phyloP scores from a whole-genome alignment of 2,329 filamentous ascomycete genomes.

The Zymoseptoria ardabiliae region DNA sequence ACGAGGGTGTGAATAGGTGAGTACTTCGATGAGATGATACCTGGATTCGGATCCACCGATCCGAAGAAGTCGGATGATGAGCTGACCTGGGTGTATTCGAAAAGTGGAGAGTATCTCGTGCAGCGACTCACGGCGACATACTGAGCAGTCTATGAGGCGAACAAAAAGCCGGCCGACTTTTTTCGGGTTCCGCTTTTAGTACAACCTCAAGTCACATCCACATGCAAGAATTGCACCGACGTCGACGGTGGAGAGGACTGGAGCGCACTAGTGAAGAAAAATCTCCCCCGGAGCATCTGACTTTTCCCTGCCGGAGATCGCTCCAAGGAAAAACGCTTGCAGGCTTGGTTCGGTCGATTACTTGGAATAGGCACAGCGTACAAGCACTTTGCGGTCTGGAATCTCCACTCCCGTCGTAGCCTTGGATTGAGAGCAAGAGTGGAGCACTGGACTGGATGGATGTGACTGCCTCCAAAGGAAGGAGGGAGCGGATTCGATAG shows the following conservation, averaged over 20 bases:
- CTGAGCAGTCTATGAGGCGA: conserved; percentile 3
- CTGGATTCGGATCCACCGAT: neutral
- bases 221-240: neutral
- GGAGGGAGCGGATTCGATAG: neutral
- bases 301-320: neutral
- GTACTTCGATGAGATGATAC: neutral
- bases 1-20: conserved; percentile 57
- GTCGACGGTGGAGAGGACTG: neutral
- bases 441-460: neutral
- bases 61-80: neutral
- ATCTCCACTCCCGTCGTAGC: neutral
- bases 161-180: neutral
- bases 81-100: neutral
- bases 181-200: neutral
- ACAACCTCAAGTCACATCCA: neutral
- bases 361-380: neutral
- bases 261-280: neutral
- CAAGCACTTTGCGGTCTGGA: neutral
- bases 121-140: conserved; percentile 68
- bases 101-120: conserved; percentile 70
- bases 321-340: neutral
- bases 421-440: neutral
- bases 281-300: neutral
- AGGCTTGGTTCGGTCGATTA: neutral
- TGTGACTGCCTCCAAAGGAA: neutral